Percentiles rank a stretch among this genome's conserved stretches.
Evolutionary conservation across 176 grass and related monocot species (phyloP).

Genomic region (Avena atlantica): DNA sequence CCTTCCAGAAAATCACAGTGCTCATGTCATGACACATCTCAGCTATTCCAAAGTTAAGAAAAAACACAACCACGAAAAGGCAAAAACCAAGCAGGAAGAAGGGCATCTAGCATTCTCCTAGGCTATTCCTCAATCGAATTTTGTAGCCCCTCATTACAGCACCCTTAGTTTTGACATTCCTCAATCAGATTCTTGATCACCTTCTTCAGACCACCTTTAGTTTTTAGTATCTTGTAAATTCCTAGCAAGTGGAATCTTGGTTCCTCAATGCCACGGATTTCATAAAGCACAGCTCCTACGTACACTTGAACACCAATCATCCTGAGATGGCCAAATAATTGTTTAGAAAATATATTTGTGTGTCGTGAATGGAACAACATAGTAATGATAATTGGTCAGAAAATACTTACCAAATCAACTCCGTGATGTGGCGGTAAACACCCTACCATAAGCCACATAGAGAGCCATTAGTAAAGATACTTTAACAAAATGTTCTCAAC

Average conservation of each 20-base stretch:
- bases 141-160: no score
- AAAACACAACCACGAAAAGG: no score
- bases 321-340: neutral
- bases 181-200: neutral
- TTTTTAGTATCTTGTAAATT: slow-evolving; percentile 18
- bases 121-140: no score
- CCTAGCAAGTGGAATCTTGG: neutral
- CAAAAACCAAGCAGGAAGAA: no score
- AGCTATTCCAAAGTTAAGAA: no score
- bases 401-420: slow-evolving; percentile 20
- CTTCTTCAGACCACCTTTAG: neutral
- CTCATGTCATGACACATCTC: no score
- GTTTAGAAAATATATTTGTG: neutral
- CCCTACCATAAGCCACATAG: neutral
- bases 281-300: neutral
- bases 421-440: neutral
- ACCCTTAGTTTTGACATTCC: no score
- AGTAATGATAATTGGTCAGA: neutral
- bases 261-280: neutral
- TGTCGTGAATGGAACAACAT: neutral
- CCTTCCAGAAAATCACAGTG: no score
- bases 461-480: neutral
- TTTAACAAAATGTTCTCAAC: neutral
- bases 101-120: no score
- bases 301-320: neutral